Conservation (phyloP, 2,329 filamentous ascomycete species). For the Ophiostoma novo-ulmi region DNA sequence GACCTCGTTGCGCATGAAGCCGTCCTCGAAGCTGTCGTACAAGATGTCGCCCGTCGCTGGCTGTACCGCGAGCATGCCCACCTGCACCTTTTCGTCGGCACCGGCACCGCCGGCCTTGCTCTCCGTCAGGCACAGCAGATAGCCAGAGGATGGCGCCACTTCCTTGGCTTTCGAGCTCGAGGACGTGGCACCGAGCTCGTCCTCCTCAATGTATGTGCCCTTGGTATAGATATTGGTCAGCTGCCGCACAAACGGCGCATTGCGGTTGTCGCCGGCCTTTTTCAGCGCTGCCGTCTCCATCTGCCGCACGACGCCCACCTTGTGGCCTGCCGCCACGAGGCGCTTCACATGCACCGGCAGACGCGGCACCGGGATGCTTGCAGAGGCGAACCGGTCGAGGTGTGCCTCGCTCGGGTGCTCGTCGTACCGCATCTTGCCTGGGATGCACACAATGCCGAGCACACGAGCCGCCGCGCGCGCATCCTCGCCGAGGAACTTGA, state of each 20-base stretch:
- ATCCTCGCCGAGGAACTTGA: conserved; percentile 94
- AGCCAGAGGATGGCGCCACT: conserved; percentile 54
- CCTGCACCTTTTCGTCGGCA: conserved; percentile 87
- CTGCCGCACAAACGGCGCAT: conserved; percentile 84
- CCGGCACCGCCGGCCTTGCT: conserved; percentile 57
- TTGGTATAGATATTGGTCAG: conserved; percentile 97
- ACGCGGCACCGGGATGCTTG: conserved; percentile 88
- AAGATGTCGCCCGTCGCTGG: conserved; percentile 94
- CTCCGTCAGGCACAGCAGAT: conserved; percentile 88
- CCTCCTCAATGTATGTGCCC: conserved; percentile 94
- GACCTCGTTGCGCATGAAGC: conserved; percentile 94
- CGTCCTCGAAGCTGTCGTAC: conserved; percentile 92
- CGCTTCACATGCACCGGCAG: conserved; percentile 91
- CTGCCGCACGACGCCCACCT: conserved; percentile 92
- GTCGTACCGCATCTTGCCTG: conserved; percentile 89
- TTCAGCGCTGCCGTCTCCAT: conserved; percentile 94
- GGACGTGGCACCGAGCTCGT: conserved; percentile 60
- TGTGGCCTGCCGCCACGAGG: conserved; percentile 85
- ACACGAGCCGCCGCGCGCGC: conserved; percentile 83
- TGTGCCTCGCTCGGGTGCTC: conserved; percentile 93
- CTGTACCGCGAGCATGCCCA: conserved; percentile 90
- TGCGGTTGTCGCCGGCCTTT: conserved; percentile 89
- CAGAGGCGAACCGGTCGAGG: conserved; percentile 84
- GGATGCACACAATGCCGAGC: conserved; percentile 91
- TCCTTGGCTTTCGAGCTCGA: conserved; percentile 25